These are phyloP conservation scores for Magnusiomyces fungicola DNA, from an alignment of 1,139 yeast species.

Conservation along the genomic window DNA sequence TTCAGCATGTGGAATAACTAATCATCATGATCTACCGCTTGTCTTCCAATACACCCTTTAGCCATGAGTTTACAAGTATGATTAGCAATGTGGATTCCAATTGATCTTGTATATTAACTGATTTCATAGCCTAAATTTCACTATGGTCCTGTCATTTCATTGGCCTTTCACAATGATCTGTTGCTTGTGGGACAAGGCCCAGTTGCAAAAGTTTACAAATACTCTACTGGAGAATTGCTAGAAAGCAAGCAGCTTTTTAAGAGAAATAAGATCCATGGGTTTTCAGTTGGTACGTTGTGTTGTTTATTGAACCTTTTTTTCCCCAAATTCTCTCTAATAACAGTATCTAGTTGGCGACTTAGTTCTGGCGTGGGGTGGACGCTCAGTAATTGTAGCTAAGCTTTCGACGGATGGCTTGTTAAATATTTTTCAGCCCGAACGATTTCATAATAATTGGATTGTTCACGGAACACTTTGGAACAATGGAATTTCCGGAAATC, in stretches of 20 bases:
- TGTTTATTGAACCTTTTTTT: not conserved
- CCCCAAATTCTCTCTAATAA: not conserved
- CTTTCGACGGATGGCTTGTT: conserved; percentile 18
- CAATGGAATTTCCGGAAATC: conserved; percentile 32
- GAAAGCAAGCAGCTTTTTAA: conserved; percentile 45
- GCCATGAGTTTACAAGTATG: not conserved
- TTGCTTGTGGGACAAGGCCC: conserved; percentile 77
- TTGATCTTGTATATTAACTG: not conserved
- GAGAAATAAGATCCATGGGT: conserved; percentile 74
- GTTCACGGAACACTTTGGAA: conserved; percentile 3
- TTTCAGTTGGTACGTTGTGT: conserved; percentile 34
- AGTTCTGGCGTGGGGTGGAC: conserved; percentile 61
- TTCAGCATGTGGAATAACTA: not conserved
- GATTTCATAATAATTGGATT: conserved; percentile 7
- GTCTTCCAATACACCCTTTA: no score
- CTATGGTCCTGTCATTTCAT: conserved; percentile 69
- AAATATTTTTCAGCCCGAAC: conserved; percentile 1
- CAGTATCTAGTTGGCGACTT: conserved; percentile 21
- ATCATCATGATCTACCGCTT: not conserved
- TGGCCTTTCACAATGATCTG: conserved; percentile 38
- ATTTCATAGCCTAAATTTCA: conserved; percentile 30
- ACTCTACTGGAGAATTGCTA: conserved; percentile 37
- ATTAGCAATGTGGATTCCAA: no score
- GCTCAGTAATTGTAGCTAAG: conserved; percentile 45
- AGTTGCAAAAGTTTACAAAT: conserved; percentile 46